These are phyloP conservation scores for Thelonectria discophora DNA, from an alignment of 2,329 filamentous ascomycete species.

Conservation along the genomic window DNA sequence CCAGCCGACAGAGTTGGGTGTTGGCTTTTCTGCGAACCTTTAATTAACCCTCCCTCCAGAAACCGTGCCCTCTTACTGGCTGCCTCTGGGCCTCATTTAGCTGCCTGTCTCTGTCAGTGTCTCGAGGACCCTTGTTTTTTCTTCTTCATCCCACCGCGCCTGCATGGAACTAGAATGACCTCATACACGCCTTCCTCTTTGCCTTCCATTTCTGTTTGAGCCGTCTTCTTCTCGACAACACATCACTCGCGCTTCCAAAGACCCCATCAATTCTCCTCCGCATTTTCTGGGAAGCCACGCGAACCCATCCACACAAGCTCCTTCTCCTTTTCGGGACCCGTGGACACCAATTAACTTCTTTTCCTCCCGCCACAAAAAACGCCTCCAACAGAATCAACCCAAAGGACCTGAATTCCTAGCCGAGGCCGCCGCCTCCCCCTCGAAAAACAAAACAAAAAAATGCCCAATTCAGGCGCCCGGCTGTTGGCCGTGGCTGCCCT, in stretches of 20 bases:
- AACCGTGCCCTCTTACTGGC: background rate
- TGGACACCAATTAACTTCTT: background rate
- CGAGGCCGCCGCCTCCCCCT: slow-evolving; percentile 3
- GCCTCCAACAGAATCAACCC: background rate
- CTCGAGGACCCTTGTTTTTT: slow-evolving; percentile 14
- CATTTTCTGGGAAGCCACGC: background rate
- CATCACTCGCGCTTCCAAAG: background rate
- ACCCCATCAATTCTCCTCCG: background rate
- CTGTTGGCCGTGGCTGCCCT: slow-evolving; percentile 43
- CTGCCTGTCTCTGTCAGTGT: background rate
- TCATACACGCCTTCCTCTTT: slow-evolving; percentile 1
- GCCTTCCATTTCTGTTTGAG: background rate
- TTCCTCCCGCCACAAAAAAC: background rate
- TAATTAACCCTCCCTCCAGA: too few relatives aligned
- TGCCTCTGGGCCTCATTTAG: background rate
- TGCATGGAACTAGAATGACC: slow-evolving; percentile 10
- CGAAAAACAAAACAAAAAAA: slow-evolving; percentile 24
- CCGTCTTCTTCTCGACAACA: background rate
- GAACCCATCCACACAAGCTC: slow-evolving; percentile 14
- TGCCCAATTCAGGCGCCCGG: slow-evolving; percentile 42
- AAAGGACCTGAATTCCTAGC: background rate
- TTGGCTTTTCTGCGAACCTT: too few relatives aligned
- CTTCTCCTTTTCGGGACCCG: slow-evolving; percentile 1
- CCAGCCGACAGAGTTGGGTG: too few relatives aligned
- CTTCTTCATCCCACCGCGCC: background rate